These are phyloP conservation scores for Globisporangium barbulae DNA, from an alignment of 352 stramenopile species.

Conservation along the genomic window DNA sequence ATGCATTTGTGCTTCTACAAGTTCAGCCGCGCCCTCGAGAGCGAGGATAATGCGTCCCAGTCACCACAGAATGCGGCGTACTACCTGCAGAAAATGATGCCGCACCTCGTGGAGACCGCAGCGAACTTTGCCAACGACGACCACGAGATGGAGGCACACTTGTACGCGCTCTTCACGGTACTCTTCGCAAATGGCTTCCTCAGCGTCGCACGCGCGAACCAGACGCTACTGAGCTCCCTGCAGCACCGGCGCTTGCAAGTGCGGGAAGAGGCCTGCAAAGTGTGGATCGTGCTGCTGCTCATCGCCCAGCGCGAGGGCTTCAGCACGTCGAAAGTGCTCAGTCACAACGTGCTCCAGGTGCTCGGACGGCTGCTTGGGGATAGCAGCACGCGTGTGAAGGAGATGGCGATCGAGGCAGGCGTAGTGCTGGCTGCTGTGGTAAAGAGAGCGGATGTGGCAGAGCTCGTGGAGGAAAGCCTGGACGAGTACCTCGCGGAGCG, in stretches of 20 bases:
- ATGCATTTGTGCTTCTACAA: constrained; percentile 51
- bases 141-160: constrained; percentile 35
- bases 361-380: constrained; percentile 53
- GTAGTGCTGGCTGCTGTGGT: constrained; percentile 34
- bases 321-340: constrained; percentile 11
- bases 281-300: constrained; percentile 57
- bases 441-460: constrained; percentile 30
- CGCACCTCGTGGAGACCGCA: constrained; percentile 47
- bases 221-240: constrained; percentile 31
- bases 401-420: constrained; percentile 41
- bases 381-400: constrained; percentile 34
- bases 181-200: constrained; percentile 32
- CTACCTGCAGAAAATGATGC: constrained; percentile 45
- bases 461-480: constrained; percentile 37
- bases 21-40: constrained; percentile 14
- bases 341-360: constrained; percentile 25
- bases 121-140: constrained; percentile 53
- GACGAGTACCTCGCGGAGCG: constrained; percentile 52
- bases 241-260: constrained; percentile 55
- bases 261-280: constrained; percentile 51
- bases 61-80: constrained; percentile 1
- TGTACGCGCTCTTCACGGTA: constrained; percentile 29
- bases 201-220: constrained; percentile 19
- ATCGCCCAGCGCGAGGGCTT: constrained; percentile 22
- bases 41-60: neutral